These are phyloP conservation scores for Gossypium turneri DNA, from an alignment of 345 rosid species.

Conservation along the genomic window DNA sequence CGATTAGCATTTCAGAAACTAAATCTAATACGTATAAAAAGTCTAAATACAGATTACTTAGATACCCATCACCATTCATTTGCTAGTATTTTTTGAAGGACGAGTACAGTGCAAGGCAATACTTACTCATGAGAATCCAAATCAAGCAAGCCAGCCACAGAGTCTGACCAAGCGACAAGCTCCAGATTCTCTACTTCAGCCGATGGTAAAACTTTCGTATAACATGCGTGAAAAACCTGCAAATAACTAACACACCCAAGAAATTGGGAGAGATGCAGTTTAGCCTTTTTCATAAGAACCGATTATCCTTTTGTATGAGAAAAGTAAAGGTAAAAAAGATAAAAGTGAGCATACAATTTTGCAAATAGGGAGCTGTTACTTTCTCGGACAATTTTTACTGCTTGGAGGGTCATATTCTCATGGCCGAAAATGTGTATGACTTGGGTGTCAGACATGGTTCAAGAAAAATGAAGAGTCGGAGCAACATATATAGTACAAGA, in stretches of 20 bases:
- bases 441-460: background rate
- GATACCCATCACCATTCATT: background rate
- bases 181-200: constrained; percentile 84
- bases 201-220: constrained; percentile 80
- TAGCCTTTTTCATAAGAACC: too few relatives aligned
- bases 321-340: too few relatives aligned
- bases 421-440: background rate
- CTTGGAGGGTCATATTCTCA: background rate
- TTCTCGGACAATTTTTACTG: too few relatives aligned
- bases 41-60: background rate
- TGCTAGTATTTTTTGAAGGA: background rate
- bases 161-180: constrained; percentile 91
- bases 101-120: background rate
- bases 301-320: too few relatives aligned
- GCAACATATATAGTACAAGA: background rate
- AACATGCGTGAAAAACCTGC: constrained; percentile 87
- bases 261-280: too few relatives aligned
- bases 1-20: background rate
- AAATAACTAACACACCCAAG: background rate
- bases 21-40: background rate
- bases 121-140: constrained; percentile 91
- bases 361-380: too few relatives aligned
- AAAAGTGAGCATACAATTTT: too few relatives aligned
- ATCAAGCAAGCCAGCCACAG: constrained; percentile 73
- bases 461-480: background rate